Evolutionary conservation across 768 basidiomycete genomes (phyloP).

Genomic region (Tephrocybe sp.): DNA sequence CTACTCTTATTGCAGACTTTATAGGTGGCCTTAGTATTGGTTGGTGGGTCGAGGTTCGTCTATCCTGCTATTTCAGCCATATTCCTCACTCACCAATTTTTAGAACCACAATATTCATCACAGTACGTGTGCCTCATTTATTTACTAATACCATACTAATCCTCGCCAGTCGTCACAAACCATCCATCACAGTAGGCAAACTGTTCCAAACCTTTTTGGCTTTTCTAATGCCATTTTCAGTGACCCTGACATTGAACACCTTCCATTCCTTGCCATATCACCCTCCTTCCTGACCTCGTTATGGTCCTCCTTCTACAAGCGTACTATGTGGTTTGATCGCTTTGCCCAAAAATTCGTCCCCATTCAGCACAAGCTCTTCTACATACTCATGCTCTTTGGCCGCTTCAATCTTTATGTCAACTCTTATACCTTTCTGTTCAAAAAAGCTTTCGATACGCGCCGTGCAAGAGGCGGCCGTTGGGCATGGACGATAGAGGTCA

Average conservation of each 20-base stretch:
- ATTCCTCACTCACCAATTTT: constrained; percentile 11
- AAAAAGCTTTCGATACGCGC: constrained; percentile 60
- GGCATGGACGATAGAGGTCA: constrained; percentile 76
- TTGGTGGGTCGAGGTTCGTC: constrained; percentile 97
- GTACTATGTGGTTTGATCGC: constrained; percentile 75
- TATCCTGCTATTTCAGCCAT: background rate
- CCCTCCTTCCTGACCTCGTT: constrained; percentile 81
- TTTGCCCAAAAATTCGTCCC: constrained; percentile 63
- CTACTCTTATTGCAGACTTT: constrained; percentile 78
- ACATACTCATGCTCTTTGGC: constrained; percentile 83
- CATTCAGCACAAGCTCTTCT: constrained; percentile 91
- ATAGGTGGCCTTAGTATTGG: constrained; percentile 92
- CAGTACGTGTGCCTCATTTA: constrained; percentile 8
- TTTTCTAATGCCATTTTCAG: constrained; percentile 31
- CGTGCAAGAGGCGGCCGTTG: constrained; percentile 69
- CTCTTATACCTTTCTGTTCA: constrained; percentile 75
- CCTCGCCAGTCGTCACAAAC: constrained; percentile 82
- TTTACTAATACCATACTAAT: constrained; percentile 11
- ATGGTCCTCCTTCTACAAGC: constrained; percentile 94
- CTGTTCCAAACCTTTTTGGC: background rate
- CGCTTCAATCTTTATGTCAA: constrained; percentile 94
- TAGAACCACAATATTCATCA: constrained; percentile 66
- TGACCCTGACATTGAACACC: constrained; percentile 81
- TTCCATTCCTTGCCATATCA: constrained; percentile 95
- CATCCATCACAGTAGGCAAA: constrained; percentile 87